These are phyloP conservation scores for Podospora australis DNA, from an alignment of 495 filamentous ascomycete species.

Conservation along the genomic window DNA sequence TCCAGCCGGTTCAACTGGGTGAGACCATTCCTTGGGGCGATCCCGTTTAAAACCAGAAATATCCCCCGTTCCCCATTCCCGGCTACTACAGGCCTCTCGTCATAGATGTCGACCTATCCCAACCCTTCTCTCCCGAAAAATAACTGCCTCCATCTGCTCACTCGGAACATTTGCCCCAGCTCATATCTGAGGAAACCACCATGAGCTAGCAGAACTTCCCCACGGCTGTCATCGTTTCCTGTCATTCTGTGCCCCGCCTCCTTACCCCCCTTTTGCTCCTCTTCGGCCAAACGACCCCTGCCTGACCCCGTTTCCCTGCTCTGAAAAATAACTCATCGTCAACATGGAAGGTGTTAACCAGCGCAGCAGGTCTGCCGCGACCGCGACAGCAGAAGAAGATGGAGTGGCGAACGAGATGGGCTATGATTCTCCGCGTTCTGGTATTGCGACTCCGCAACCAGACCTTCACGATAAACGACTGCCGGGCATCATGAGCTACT, in stretches of 20 bases:
- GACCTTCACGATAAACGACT: slow-evolving; percentile 85
- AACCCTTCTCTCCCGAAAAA: slow-evolving; percentile 23
- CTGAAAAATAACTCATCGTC: slow-evolving; percentile 16
- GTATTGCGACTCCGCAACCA: slow-evolving; percentile 79
- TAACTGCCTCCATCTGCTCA: slow-evolving; percentile 13
- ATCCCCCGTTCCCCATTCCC: slow-evolving; percentile 14
- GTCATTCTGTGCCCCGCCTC: slow-evolving; percentile 19
- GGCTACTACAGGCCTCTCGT: slow-evolving; percentile 17
- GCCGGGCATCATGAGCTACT: slow-evolving; percentile 88
- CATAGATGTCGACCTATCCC: slow-evolving; percentile 26
- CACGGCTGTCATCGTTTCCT: slow-evolving; percentile 15
- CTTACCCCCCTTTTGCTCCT: slow-evolving; percentile 18
- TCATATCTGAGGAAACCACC: slow-evolving; percentile 21
- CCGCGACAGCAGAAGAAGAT: slow-evolving; percentile 47
- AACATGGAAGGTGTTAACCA: slow-evolving; percentile 40
- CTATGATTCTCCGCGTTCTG: slow-evolving; percentile 75
- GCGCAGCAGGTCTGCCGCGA: slow-evolving; percentile 40
- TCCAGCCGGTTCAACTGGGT: slow-evolving; percentile 15
- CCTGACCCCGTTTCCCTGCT: slow-evolving; percentile 10
- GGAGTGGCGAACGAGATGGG: slow-evolving; percentile 72
- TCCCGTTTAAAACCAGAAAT: slow-evolving; percentile 16
- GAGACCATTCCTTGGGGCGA: slow-evolving; percentile 17
- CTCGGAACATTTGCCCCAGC: slow-evolving; percentile 20
- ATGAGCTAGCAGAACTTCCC: slow-evolving; percentile 29
- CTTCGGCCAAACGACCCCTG: slow-evolving; percentile 5